phyloP scores from a whole-genome alignment of 2,329 filamentous ascomycete genomes.

The Podosphaera leucotricha region DNA sequence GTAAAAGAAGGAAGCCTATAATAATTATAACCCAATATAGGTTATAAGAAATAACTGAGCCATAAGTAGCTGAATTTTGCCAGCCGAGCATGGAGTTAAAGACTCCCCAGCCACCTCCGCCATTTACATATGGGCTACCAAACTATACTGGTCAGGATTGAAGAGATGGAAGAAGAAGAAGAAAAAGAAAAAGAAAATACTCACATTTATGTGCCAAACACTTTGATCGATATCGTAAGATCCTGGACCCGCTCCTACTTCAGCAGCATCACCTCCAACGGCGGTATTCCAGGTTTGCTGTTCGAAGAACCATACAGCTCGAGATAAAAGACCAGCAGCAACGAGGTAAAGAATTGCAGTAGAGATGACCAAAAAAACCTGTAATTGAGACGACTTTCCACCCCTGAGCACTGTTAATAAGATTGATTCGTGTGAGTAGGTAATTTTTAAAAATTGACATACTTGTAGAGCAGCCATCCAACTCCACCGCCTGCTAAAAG shows the following conservation, averaged over 20 bases:
- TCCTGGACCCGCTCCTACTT: conserved; percentile 42
- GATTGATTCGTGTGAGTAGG: background rate
- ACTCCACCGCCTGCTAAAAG: conserved; percentile 40
- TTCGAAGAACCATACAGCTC: conserved; percentile 53
- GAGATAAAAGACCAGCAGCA: conserved; percentile 59
- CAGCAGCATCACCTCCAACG: conserved; percentile 29
- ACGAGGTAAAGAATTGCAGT: conserved; percentile 72
- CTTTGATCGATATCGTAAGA: conserved; percentile 58
- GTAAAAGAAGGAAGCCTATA: conserved; percentile 35
- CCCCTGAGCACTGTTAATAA: conserved; percentile 19
- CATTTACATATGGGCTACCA: conserved; percentile 49
- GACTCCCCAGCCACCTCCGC: conserved; percentile 62
- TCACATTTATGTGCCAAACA: conserved; percentile 63
- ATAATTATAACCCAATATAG: conserved; percentile 64
- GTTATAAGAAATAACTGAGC: conserved; percentile 71
- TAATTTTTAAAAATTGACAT: conserved; percentile 16
- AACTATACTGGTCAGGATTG: conserved; percentile 28
- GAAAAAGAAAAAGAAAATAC: conserved; percentile 12
- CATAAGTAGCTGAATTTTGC: conserved; percentile 73
- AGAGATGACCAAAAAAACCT: conserved; percentile 58
- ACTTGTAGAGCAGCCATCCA: conserved; percentile 61
- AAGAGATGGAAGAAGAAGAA: no score
- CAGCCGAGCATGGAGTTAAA: conserved; percentile 74
- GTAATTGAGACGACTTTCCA: conserved; percentile 40
- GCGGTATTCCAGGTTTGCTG: conserved; percentile 34